Evolutionary conservation across 768 basidiomycete species (phyloP).

Genomic region (Leccinum disarticulatum): DNA sequence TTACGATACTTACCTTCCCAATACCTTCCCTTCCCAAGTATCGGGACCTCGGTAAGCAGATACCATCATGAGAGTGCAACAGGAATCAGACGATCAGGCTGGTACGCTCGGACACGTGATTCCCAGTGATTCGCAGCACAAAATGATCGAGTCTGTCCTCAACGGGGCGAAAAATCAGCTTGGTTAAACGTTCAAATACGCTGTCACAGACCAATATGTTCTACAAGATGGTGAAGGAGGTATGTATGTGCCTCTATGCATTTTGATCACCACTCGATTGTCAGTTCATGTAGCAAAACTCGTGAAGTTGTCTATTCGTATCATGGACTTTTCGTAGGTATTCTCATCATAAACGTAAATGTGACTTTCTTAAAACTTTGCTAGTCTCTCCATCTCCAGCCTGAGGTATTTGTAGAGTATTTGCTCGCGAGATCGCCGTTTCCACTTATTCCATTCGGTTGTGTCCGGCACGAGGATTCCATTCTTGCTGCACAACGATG

Average conservation of each 20-base stretch:
- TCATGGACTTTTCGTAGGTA: constrained; percentile 35
- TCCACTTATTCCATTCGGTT: not conserved
- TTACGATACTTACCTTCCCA: too few species aligned
- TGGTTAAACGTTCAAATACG: constrained; percentile 90
- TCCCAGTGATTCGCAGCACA: constrained; percentile 53
- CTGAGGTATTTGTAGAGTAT: not conserved
- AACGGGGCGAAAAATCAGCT: constrained; percentile 95
- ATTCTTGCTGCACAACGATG: constrained; percentile 1
- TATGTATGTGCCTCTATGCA: constrained; percentile 33
- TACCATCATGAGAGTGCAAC: constrained; percentile 98
- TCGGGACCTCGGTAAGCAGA: constrained; percentile 96
- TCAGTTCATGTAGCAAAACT: constrained; percentile 72
- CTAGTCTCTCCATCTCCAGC: not conserved
- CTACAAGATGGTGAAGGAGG: constrained; percentile 99
- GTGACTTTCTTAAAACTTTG: not conserved
- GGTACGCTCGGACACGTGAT: constrained; percentile 46
- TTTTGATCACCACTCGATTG: not conserved
- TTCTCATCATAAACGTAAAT: constrained; percentile 6
- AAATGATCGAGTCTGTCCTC: constrained; percentile 95
- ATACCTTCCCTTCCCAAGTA: constrained; percentile 40
- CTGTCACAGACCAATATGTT: constrained; percentile 96
- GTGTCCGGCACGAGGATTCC: constrained; percentile 2
- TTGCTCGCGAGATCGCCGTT: not conserved
- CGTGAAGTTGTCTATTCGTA: constrained; percentile 82
- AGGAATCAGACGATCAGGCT: constrained; percentile 89